Evolutionary conservation across 2,329 filamentous ascomycete genomes (phyloP).

Genomic region (Neopestalotiopsis sp.): DNA sequence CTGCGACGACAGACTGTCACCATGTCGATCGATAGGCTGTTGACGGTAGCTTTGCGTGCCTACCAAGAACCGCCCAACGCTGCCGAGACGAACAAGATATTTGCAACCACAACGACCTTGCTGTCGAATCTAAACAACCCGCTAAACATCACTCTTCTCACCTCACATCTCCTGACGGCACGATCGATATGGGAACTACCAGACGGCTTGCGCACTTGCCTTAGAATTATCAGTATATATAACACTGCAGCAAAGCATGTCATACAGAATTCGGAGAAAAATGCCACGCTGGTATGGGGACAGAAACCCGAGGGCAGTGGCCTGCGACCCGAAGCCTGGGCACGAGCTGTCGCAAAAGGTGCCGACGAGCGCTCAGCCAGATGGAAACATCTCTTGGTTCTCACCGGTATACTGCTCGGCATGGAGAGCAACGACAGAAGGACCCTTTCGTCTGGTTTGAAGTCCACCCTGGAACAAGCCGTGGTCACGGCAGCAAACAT

Average conservation of each 20-base stretch:
- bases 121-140: slow-evolving; percentile 75
- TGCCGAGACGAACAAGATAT: slow-evolving; percentile 57
- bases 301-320: slow-evolving; percentile 44
- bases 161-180: slow-evolving; percentile 72
- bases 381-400: slow-evolving; percentile 85
- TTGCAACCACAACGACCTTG: slow-evolving; percentile 70
- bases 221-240: slow-evolving; percentile 73
- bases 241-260: slow-evolving; percentile 67
- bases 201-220: slow-evolving; percentile 65
- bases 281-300: slow-evolving; percentile 34
- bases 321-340: slow-evolving; percentile 57
- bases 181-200: slow-evolving; percentile 72
- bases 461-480: slow-evolving; percentile 72
- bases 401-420: slow-evolving; percentile 79
- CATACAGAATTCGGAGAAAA: slow-evolving; percentile 52
- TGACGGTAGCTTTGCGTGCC: slow-evolving; percentile 68
- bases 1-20: slow-evolving; percentile 21
- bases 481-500: slow-evolving; percentile 78
- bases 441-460: slow-evolving; percentile 67
- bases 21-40: slow-evolving; percentile 71
- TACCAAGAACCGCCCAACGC: slow-evolving; percentile 60
- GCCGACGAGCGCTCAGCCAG: slow-evolving; percentile 64
- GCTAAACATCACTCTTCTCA: slow-evolving; percentile 74
- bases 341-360: slow-evolving; percentile 60
- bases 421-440: slow-evolving; percentile 69